Evolutionary conservation across 2,329 filamentous ascomycete genomes (phyloP).

Genomic region (Exophiala phaeomuriformis): DNA sequence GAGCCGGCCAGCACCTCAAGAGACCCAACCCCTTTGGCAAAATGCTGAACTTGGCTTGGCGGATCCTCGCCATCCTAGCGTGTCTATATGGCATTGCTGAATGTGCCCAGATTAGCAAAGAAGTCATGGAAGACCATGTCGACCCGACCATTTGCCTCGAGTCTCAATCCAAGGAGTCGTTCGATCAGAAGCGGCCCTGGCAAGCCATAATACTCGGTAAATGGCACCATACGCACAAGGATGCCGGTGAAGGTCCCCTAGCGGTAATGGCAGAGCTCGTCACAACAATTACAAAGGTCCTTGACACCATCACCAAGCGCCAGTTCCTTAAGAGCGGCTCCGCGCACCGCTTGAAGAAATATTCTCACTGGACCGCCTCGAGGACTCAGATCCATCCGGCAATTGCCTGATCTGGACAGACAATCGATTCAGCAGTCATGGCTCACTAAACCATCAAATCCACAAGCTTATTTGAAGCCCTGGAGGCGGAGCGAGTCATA

Average conservation of each 20-base stretch:
- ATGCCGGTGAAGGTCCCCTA: neutral
- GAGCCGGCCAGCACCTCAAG: neutral
- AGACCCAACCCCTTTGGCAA: neutral
- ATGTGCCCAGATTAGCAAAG: constrained; percentile 12
- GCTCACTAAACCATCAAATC: neutral
- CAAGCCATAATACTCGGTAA: neutral
- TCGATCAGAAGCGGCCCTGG: no score
- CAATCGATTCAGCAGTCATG: neutral
- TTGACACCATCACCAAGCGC: neutral
- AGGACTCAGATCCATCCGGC: constrained; percentile 5
- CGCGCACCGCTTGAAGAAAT: neutral
- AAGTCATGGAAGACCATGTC: constrained; percentile 1
- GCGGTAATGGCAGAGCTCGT: neutral
- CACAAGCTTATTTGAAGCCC: neutral
- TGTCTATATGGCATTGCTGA: constrained; percentile 8
- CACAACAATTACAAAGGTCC: neutral
- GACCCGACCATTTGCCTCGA: neutral
- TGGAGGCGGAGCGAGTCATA: neutral
- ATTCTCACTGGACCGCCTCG: constrained; percentile 6
- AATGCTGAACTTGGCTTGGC: constrained; percentile 11
- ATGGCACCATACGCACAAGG: neutral
- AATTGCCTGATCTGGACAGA: constrained; percentile 3
- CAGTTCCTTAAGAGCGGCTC: neutral
- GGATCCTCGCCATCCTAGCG: constrained; percentile 10
- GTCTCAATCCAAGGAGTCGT: neutral